A percentile compares a stretch with the other conserved stretches of the same genome.
These are phyloP conservation scores for Globisporangium iwayamae DNA, from an alignment of 352 stramenopile species.

Conservation along the genomic window DNA sequence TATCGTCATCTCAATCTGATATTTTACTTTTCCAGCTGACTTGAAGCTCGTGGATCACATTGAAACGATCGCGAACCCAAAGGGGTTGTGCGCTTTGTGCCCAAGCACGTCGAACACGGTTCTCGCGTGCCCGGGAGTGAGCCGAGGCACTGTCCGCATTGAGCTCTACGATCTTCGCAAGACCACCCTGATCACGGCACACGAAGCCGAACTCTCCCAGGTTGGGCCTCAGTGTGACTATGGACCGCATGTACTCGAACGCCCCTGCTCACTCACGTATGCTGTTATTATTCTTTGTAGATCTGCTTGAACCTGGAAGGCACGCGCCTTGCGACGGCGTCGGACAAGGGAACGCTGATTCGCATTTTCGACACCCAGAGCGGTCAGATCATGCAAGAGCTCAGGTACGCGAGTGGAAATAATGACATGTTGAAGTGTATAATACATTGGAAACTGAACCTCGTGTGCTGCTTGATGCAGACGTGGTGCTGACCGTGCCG, in stretches of 20 bases:
- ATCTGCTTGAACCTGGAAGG: conserved; percentile 94
- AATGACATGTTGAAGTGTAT: not conserved
- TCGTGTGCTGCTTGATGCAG: conserved; percentile 30
- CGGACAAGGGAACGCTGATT: conserved; percentile 97
- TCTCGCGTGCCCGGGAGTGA: conserved; percentile 93
- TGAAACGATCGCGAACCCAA: conserved; percentile 97
- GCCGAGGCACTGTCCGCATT: conserved; percentile 90
- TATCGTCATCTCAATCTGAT: not conserved
- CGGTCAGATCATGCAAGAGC: conserved; percentile 87
- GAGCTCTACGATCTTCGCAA: conserved; percentile 97
- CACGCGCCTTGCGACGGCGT: conserved; percentile 93
- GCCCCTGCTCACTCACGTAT: not conserved
- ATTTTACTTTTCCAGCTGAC: conserved; percentile 67
- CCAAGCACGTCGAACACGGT: conserved; percentile 93
- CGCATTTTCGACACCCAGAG: conserved; percentile 96
- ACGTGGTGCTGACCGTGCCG: conserved; percentile 93
- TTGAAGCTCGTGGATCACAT: conserved; percentile 97
- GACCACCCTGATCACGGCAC: conserved; percentile 93
- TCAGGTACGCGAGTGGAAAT: conserved; percentile 33
- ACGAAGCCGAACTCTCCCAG: conserved; percentile 92
- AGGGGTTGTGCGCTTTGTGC: conserved; percentile 93
- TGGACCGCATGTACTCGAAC: not conserved
- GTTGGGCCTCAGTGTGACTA: conserved; percentile 20
- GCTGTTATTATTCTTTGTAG: conserved; percentile 21
- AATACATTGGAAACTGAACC: not conserved